Base-by-base conservation (phyloP, 2,329 filamentous ascomycete species). In the Xylaria sp. region DNA sequence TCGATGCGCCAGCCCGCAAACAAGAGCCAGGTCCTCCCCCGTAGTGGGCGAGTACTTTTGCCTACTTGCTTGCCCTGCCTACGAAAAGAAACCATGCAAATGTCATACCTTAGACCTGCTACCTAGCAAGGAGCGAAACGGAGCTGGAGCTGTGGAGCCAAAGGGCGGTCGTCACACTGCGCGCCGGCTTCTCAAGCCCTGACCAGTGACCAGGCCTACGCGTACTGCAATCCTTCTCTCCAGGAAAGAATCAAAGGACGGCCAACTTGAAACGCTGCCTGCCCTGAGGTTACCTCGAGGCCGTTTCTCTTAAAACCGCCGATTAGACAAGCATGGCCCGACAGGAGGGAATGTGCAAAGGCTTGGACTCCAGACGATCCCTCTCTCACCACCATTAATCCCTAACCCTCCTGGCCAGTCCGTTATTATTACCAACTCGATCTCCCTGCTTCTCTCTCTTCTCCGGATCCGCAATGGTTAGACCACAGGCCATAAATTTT, bases 401-500 rank as follows among this genome's bases (percentile, higher is more conserved):
- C 51, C 49, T 16, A 30, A 30, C n/a, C 19, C 13, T 44, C 39
- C 11, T 48, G 16, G 9, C 42, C 35, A 13, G 9, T 8, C 30
- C 6, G 11, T 49, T 5, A 50, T 23, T n/a, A 51, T 35, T 48
- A 2, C 23, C 19, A 4, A 2, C 42, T 39, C 39, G 50, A 10
- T 23, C 16, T 35, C 9, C 47, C 44, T 44, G 52, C 16, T 30
- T 50, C 34, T 35, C 6, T 16, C 9, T 48, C n/a, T 39, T 35
- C 30, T 44, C 13, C 44, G 35, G n/a, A 57, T 52, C 53, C 63
- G 54, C 52, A 49, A 62, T 58, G 50, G 63, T 61, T 59, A 61
- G 57, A 52, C 59, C 63, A 52, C 57, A 61, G 52, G 7, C 49
- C n/a, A 68, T 68, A 10, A 66, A 62, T 10, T 73, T 73, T 47